phyloP scores from a whole-genome alignment of 1,284 basidiomycete genomes.

The Anthracocystis panici-leucophaei region DNA sequence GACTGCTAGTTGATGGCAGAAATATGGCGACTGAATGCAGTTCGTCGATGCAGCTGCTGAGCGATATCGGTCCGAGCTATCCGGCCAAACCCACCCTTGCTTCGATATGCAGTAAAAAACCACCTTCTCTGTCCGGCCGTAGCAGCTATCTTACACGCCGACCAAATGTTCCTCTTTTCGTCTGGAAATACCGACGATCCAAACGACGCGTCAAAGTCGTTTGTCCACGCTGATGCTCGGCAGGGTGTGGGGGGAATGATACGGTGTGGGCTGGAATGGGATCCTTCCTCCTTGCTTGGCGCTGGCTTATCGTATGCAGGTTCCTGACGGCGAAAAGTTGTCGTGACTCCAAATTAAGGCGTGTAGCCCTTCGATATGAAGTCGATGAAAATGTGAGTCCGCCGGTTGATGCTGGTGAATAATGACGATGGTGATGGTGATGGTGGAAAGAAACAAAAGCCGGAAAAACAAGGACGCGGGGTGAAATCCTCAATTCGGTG shows the following conservation, averaged over 20 bases:
- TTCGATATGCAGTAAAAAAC: not conserved
- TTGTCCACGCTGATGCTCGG: too few relatives aligned
- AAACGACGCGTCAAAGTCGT: too few relatives aligned
- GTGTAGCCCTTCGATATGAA: too few relatives aligned
- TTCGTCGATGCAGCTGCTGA: not conserved
- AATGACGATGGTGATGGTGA: constrained; percentile 12
- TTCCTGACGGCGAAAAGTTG: not conserved
- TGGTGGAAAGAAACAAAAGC: constrained; percentile 11
- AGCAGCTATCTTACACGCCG: too few relatives aligned
- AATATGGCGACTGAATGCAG: not conserved
- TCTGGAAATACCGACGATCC: too few relatives aligned
- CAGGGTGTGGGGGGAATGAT: too few relatives aligned
- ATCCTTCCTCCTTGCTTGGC: not conserved
- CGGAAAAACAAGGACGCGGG: constrained; percentile 26
- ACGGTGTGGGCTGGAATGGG: too few relatives aligned
- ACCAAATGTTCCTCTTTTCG: too few relatives aligned
- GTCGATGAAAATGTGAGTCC: not conserved
- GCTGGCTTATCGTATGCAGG: not conserved
- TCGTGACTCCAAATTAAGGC: not conserved
- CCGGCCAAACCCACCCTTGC: not conserved
- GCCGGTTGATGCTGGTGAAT: not conserved
- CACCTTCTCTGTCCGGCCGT: too few relatives aligned
- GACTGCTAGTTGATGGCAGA: not conserved
- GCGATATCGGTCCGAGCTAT: not conserved
- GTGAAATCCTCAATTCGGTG: constrained; percentile 7